phyloP scores from a whole-genome alignment of 2,329 filamentous ascomycete species.

The Aspergillus aculeatus region DNA sequence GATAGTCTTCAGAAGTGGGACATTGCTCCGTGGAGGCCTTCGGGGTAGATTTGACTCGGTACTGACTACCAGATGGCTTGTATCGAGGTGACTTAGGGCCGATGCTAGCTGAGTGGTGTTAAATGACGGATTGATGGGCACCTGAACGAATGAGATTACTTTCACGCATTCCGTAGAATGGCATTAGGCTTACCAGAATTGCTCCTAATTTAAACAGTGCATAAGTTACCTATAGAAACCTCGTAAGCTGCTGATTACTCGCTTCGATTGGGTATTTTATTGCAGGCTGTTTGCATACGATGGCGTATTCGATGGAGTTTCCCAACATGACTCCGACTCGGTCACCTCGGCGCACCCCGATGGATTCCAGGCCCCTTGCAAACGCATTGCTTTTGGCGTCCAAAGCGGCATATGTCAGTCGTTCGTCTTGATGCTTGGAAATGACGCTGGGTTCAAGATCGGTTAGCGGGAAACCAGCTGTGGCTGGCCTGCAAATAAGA shows the following conservation, averaged over 20 bases:
- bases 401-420: constrained; percentile 71
- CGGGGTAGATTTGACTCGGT: constrained; percentile 79
- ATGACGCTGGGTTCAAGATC: constrained; percentile 47
- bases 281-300: constrained; percentile 47
- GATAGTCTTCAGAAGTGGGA: constrained; percentile 56
- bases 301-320: constrained; percentile 80
- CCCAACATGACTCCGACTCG: constrained; percentile 83
- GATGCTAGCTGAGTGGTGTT: constrained; percentile 74
- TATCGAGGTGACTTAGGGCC: constrained; percentile 72
- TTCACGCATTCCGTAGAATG: neutral
- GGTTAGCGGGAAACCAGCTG: constrained; percentile 1
- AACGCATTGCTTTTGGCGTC: constrained; percentile 74
- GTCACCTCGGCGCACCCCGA: constrained; percentile 77
- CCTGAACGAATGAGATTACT: constrained; percentile 38
- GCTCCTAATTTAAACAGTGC: constrained; percentile 93
- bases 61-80: constrained; percentile 75
- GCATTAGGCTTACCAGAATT: constrained; percentile 61
- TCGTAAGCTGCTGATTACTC: constrained; percentile 13
- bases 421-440: constrained; percentile 60
- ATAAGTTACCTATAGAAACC: constrained; percentile 60
- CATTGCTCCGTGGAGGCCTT: constrained; percentile 61
- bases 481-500: too few relatives aligned
- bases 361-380: constrained; percentile 65
- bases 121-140: constrained; percentile 91
- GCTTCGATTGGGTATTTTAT: neutral